Evolutionary conservation across 306 rosid genomes (phyloP).

Genomic region (Potentilla sterilis): DNA sequence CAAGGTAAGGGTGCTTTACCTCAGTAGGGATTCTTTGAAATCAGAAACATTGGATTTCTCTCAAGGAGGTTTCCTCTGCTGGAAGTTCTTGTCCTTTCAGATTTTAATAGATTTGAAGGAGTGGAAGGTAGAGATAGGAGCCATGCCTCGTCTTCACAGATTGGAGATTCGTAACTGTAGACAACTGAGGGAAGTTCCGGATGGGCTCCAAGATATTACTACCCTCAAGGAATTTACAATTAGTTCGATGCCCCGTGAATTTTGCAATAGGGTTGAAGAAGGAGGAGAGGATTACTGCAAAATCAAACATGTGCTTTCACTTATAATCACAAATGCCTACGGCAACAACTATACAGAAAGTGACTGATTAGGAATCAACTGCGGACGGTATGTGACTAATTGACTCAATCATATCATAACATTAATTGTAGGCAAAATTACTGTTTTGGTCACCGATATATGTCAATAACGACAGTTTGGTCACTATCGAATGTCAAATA

Average conservation of each 20-base stretch:
- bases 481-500: too few species aligned
- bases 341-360: too few species aligned
- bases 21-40: rapidly evolving
- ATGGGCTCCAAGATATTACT: too few species aligned
- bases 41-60: slow-evolving; percentile 23
- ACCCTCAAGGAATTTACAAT: too few species aligned
- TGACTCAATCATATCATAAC: neutral
- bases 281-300: slow-evolving; percentile 3
- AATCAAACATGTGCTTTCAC: slow-evolving; percentile 53
- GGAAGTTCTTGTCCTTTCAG: neutral
- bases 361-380: neutral
- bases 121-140: slow-evolving; percentile 42
- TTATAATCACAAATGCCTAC: neutral
- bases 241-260: too few species aligned
- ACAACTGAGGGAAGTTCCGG: too few species aligned
- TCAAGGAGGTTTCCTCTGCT: slow-evolving; percentile 32
- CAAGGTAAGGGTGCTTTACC: slow-evolving; percentile 36
- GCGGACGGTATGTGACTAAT: neutral
- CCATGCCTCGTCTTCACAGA: slow-evolving; percentile 27
- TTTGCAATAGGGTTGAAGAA: too few species aligned
- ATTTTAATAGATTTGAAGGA: neutral
- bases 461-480: too few species aligned
- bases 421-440: too few species aligned
- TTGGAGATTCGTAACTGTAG: rapidly evolving
- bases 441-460: too few species aligned